phyloP scores from a whole-genome alignment of 2,329 filamentous ascomycete genomes.

The Cytospora schulzeri region DNA sequence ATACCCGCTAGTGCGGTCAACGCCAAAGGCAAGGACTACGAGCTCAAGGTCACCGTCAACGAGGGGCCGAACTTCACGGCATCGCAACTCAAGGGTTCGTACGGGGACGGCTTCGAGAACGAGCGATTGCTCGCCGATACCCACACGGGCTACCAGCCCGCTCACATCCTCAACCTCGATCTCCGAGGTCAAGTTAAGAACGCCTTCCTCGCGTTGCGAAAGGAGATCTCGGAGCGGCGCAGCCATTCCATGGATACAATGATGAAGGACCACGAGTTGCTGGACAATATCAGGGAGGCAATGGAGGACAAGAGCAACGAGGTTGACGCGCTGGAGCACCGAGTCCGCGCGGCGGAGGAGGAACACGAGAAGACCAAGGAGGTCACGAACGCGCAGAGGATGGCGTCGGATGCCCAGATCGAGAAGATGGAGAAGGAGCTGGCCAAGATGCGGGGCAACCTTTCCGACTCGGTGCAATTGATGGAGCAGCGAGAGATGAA shows the following conservation, averaged over 20 bases:
- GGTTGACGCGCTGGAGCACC: conserved; percentile 87
- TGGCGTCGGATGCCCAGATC: conserved; percentile 88
- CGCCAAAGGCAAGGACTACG: conserved; percentile 81
- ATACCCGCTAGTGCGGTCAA: conserved; percentile 85
- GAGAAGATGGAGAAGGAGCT: conserved; percentile 99
- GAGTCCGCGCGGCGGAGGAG: conserved; percentile 83
- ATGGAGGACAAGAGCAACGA: conserved; percentile 95
- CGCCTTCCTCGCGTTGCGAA: conserved; percentile 75
- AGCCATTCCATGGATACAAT: conserved; percentile 83
- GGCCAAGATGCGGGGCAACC: conserved; percentile 82
- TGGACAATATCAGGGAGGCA: conserved; percentile 93
- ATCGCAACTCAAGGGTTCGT: conserved; percentile 55
- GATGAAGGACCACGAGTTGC: conserved; percentile 90
- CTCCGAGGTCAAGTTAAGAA: conserved; percentile 80
- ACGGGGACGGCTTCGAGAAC: conserved; percentile 48
- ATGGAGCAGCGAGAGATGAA: conserved; percentile 97
- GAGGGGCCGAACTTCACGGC: conserved; percentile 75
- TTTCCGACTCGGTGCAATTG: conserved; percentile 84
- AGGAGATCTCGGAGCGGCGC: conserved; percentile 89
- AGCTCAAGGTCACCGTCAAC: conserved; percentile 81
- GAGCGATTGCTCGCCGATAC: conserved; percentile 83
- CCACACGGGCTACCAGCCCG: conserved; percentile 84
- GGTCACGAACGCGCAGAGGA: conserved; percentile 80
- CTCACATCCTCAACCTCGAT: conserved; percentile 86
- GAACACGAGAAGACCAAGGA: conserved; percentile 95